These are phyloP conservation scores for Cyclotella kingstonii DNA, from an alignment of 108 stramenopile species.

Conservation along the genomic window DNA sequence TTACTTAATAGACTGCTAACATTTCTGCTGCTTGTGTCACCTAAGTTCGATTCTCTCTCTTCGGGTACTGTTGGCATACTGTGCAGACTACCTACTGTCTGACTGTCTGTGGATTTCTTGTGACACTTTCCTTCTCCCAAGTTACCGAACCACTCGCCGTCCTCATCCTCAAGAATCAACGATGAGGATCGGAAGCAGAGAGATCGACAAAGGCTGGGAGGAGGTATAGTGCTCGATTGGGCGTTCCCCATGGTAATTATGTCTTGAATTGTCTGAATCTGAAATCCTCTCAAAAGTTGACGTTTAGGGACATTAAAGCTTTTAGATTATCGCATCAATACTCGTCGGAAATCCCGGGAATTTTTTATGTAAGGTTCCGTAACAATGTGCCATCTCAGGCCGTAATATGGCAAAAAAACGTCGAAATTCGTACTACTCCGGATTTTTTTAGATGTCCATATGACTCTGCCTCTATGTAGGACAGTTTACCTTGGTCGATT, in stretches of 20 bases:
- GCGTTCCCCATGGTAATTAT: conserved; percentile 21
- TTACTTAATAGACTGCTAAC: neutral
- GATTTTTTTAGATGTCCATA: no score
- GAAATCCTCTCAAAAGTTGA: no score
- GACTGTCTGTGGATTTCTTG: neutral
- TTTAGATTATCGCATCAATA: no score
- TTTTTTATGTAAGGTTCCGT: no score
- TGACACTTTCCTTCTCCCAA: conserved; percentile 16
- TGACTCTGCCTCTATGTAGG: no score
- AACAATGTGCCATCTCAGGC: no score
- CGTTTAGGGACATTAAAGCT: no score
- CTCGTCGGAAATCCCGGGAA: no score
- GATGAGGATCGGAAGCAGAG: conserved; percentile 12
- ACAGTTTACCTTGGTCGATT: no score
- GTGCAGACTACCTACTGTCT: neutral
- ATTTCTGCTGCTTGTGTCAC: neutral
- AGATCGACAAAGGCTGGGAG: conserved; percentile 4
- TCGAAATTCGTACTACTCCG: no score
- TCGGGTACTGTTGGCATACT: conserved; percentile 30
- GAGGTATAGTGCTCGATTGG: conserved; percentile 10
- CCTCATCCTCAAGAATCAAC: conserved; percentile 11
- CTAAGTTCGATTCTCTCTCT: conserved; percentile 1
- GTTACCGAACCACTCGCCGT: conserved; percentile 33
- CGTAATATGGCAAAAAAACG: no score
- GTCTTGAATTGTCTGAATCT: no score